Evolutionary conservation across 2,329 filamentous ascomycete species (phyloP).

Genomic region (Lojkania enalia): DNA sequence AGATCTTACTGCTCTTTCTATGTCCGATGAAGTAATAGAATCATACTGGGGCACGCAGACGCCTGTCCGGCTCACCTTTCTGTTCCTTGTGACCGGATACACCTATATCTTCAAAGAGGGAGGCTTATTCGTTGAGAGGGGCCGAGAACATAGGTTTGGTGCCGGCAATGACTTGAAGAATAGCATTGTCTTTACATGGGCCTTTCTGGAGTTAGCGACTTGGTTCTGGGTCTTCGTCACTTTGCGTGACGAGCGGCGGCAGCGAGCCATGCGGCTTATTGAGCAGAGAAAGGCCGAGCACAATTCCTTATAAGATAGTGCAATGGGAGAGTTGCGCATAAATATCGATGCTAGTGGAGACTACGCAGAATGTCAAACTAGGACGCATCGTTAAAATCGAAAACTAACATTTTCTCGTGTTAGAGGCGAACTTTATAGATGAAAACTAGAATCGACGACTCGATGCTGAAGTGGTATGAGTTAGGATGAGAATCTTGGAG

Average conservation of each 20-base stretch:
- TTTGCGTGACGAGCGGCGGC: conserved; percentile 41
- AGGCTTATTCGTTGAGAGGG: conserved; percentile 48
- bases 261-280: conserved; percentile 32
- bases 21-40: conserved; percentile 48
- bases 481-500: no score
- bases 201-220: conserved; percentile 77
- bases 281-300: conserved; percentile 38
- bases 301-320: no score
- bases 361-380: no score
- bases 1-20: conserved; percentile 52
- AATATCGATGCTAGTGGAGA: no score
- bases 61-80: conserved; percentile 66
- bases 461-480: no score
- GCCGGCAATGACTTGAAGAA: conserved; percentile 73
- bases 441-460: no score
- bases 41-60: conserved; percentile 57
- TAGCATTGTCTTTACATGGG: conserved; percentile 80
- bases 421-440: no score
- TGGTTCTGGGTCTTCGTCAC: conserved; percentile 75
- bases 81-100: conserved; percentile 65
- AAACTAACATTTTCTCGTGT: no score
- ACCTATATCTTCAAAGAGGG: conserved; percentile 64
- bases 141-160: conserved; percentile 27
- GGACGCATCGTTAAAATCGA: no score
- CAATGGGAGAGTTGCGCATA: no score